Conservation (phyloP, 192 early-diverging fungal species). For the Funneliformis mosseae region DNA sequence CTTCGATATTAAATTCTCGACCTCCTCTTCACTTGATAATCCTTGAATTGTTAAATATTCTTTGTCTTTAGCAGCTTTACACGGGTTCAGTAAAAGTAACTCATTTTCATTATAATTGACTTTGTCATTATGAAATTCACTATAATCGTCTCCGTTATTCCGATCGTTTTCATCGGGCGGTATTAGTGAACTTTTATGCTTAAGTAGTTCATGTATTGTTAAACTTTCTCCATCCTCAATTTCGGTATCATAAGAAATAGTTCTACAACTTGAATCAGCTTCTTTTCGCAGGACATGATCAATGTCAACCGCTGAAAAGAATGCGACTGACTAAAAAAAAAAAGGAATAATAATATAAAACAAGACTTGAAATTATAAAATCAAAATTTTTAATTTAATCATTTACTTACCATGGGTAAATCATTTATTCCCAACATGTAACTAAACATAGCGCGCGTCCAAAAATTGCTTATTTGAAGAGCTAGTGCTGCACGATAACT, state of each 20-base stretch:
- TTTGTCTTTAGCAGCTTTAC: background rate
- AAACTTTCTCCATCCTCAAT: conserved; percentile 58
- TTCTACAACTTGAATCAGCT: conserved; percentile 81
- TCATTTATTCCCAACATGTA: conserved; percentile 82
- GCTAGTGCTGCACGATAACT: conserved; percentile 74
- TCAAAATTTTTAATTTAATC: background rate
- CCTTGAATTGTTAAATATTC: background rate
- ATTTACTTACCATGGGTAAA: conserved; percentile 69
- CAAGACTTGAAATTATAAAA: background rate
- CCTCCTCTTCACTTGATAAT: background rate
- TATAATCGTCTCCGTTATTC: background rate
- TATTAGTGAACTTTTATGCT: background rate
- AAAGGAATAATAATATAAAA: background rate
- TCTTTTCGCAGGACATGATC: conserved; percentile 94
- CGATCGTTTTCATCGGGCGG: background rate
- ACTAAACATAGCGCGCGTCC: conserved; percentile 89
- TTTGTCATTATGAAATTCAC: background rate
- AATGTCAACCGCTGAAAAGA: conserved; percentile 94
- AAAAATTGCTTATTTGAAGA: conserved; percentile 89
- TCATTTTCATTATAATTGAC: background rate
- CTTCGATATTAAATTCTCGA: background rate
- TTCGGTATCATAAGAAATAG: conserved; percentile 70
- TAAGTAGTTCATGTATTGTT: conserved; percentile 50
- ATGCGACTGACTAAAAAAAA: conserved; percentile 69
- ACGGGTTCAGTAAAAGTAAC: background rate